Evolutionary conservation across 495 filamentous ascomycete genomes (phyloP).

Genomic region (Podospora bellae-mahoneyi): DNA sequence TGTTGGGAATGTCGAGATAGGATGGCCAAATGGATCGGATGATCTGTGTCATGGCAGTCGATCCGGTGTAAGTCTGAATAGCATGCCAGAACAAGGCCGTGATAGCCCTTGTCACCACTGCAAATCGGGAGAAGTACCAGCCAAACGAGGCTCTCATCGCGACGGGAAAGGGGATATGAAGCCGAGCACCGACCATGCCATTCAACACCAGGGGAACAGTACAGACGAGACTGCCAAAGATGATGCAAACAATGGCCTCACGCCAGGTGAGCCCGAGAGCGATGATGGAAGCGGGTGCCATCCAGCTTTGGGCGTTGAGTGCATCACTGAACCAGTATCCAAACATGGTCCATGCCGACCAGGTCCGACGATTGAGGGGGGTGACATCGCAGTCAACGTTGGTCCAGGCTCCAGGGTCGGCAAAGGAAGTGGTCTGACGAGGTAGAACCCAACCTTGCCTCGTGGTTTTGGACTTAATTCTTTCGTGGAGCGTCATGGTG

Average conservation of each 20-base stretch:
- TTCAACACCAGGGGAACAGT: conserved; percentile 48
- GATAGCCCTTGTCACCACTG: conserved; percentile 42
- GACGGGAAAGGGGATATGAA: conserved; percentile 46
- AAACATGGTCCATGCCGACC: conserved; percentile 40
- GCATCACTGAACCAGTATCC: conserved; percentile 50
- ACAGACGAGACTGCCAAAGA: conserved; percentile 37
- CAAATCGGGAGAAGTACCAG: conserved; percentile 40
- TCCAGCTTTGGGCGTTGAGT: conserved; percentile 44
- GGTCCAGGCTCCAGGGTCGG: conserved; percentile 37
- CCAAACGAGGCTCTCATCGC: conserved; percentile 43
- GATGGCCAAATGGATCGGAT: conserved; percentile 47
- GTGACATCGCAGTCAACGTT: conserved; percentile 48
- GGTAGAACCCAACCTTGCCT: conserved; percentile 43
- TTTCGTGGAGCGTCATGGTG: conserved; percentile 24
- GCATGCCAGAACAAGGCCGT: conserved; percentile 49
- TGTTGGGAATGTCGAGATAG: conserved; percentile 46
- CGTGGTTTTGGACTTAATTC: conserved; percentile 32
- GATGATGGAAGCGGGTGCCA: conserved; percentile 44
- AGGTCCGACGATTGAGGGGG: conserved; percentile 42
- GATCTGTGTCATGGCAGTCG: conserved; percentile 41
- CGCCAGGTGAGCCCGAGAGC: conserved; percentile 50
- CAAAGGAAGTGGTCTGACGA: conserved; percentile 35
- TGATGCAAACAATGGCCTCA: conserved; percentile 42
- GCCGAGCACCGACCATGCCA: conserved; percentile 45
- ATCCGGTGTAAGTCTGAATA: conserved; percentile 44